These are phyloP conservation scores for Brassica juncea DNA, from an alignment of 345 rosid genomes.

Conservation along the genomic window DNA sequence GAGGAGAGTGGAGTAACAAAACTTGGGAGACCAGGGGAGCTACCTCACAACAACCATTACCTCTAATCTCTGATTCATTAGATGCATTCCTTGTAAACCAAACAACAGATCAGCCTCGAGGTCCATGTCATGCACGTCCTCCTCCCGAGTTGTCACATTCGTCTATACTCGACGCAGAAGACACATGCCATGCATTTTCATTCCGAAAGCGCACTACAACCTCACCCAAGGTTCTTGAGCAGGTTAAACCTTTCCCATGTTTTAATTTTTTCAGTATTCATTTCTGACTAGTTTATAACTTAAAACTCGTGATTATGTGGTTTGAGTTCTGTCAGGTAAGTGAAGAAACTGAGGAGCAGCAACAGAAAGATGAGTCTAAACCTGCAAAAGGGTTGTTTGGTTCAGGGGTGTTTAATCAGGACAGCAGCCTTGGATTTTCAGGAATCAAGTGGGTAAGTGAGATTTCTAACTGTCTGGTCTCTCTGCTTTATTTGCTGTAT, in stretches of 20 bases:
- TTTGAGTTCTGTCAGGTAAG: conserved; percentile 44
- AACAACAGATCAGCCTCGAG: conserved; percentile 44
- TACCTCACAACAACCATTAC: conserved; percentile 48
- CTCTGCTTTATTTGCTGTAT: neutral
- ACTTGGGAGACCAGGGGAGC: conserved; percentile 16
- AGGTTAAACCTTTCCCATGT: conserved; percentile 10
- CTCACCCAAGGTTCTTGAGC: conserved; percentile 36
- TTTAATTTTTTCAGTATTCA: neutral
- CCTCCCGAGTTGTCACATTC: conserved; percentile 44
- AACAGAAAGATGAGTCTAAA: conserved; percentile 43
- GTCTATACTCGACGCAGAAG: conserved; percentile 90
- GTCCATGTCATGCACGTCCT: conserved; percentile 40
- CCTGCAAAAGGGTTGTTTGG: conserved; percentile 48
- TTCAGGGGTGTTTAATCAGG: conserved; percentile 53
- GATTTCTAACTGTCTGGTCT: neutral
- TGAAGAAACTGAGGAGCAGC: conserved; percentile 40
- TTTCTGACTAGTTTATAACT: conserved; percentile 9
- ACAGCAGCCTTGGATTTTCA: conserved; percentile 86
- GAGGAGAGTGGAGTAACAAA: conserved; percentile 21
- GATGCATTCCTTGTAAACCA: conserved; percentile 65
- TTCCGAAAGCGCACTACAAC: conserved; percentile 42
- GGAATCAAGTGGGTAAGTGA: conserved; percentile 84
- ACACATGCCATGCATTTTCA: conserved; percentile 87
- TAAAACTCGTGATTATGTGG: neutral
- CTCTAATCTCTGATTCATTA: conserved; percentile 65